phyloP scores from a whole-genome alignment of 345 rosid genomes.

The Aegle marmelos region DNA sequence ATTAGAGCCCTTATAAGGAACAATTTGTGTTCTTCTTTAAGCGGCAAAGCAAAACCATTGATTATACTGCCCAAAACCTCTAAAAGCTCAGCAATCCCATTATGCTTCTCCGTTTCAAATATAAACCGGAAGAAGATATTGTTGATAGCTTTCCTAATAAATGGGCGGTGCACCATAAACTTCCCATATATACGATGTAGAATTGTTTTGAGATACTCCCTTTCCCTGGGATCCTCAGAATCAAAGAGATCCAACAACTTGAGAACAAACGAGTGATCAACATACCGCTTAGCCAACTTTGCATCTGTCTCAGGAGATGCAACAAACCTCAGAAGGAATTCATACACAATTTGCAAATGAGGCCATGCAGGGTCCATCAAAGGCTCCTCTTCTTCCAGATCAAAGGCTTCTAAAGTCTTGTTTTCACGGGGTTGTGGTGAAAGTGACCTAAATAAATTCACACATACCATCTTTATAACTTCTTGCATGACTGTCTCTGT shows the following conservation, averaged over 20 bases:
- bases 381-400: constrained; percentile 74
- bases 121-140: constrained; percentile 62
- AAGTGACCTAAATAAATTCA: constrained; percentile 57
- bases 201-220: constrained; percentile 65
- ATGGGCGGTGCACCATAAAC: constrained; percentile 74
- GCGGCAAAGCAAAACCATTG: constrained; percentile 74
- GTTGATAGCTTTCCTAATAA: constrained; percentile 64
- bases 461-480: constrained; percentile 59
- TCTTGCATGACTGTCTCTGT: constrained; percentile 54
- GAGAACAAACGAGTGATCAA: constrained; percentile 62
- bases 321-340: constrained; percentile 66
- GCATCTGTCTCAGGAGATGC: constrained; percentile 77
- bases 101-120: constrained; percentile 71
- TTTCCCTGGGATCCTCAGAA: constrained; percentile 74
- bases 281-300: constrained; percentile 62
- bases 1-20: constrained; percentile 62
- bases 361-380: constrained; percentile 79
- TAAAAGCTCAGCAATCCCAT: constrained; percentile 68
- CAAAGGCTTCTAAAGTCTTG: constrained; percentile 57
- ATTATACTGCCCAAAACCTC: constrained; percentile 74
- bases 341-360: constrained; percentile 72
- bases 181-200: constrained; percentile 71
- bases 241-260: constrained; percentile 63
- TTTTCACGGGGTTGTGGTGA: constrained; percentile 63
- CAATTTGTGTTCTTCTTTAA: constrained; percentile 71